Evolutionary conservation across 2,329 filamentous ascomycete genomes (phyloP).

Genomic region (Fusarium bulbicola): DNA sequence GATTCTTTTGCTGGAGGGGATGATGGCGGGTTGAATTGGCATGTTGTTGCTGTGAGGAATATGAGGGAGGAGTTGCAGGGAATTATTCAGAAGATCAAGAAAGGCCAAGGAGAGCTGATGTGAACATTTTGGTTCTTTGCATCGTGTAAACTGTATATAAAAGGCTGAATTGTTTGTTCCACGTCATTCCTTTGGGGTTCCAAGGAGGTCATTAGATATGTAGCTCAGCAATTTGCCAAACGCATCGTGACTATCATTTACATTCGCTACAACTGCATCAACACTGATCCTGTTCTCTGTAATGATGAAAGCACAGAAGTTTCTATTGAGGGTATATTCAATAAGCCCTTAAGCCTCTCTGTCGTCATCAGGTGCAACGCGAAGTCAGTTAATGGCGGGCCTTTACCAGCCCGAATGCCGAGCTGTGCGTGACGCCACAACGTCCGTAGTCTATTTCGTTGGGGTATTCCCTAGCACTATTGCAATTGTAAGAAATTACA

Average conservation of each 20-base stretch:
- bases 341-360: not conserved
- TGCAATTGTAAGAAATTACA: rapidly evolving
- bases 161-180: not conserved
- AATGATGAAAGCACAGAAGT: rapidly evolving
- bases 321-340: not conserved
- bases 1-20: not conserved
- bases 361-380: not conserved
- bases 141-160: too few relatives aligned
- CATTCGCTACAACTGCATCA: rapidly evolving
- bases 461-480: rapidly evolving
- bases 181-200: not conserved
- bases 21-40: not conserved
- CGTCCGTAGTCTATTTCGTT: too few relatives aligned
- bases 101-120: not conserved
- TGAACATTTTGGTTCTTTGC: not conserved
- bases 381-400: not conserved
- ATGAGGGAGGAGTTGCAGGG: constrained; percentile 20
- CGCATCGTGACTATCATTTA: not conserved
- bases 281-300: too few relatives aligned
- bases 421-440: not conserved
- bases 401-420: not conserved
- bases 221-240: too few relatives aligned
- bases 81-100: constrained; percentile 20
- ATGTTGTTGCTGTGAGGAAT: constrained; percentile 1
- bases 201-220: not conserved